Percentiles rank a stretch among this genome's conserved stretches.
Conservation (phyloP, 179 eudicot species). For the Carnegiea gigantea region DNA sequence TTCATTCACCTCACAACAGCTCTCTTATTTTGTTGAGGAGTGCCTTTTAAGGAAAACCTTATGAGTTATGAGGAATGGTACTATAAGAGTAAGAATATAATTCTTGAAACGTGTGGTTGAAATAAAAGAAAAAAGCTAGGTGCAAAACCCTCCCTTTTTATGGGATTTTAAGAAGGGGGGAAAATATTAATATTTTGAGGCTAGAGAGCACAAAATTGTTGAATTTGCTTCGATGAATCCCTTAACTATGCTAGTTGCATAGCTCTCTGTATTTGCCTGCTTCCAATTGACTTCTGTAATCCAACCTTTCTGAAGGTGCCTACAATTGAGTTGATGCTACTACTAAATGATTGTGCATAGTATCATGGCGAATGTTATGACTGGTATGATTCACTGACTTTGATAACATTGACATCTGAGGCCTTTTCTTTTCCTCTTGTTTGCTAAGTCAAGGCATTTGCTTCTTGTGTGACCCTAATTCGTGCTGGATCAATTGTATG, state of each 20-base stretch:
- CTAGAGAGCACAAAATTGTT: neutral
- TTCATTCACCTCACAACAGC: too few relatives aligned
- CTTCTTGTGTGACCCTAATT: neutral
- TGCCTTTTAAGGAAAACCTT: neutral
- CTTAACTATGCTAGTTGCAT: neutral
- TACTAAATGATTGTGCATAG: neutral
- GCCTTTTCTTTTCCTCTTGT: neutral
- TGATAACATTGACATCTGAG: conserved; percentile 1
- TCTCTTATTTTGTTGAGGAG: neutral
- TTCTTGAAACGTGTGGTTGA: neutral
- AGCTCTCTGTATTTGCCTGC: neutral
- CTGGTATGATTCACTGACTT: neutral
- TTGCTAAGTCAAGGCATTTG: too few relatives aligned
- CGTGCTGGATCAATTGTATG: neutral
- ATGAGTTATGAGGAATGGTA: neutral
- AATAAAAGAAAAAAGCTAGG: too few relatives aligned
- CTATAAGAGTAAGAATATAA: neutral
- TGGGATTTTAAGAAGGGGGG: neutral
- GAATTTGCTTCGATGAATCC: neutral
- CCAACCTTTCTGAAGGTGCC: conserved; percentile 1
- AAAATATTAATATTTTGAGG: neutral
- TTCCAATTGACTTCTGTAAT: neutral
- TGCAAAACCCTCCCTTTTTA: too few relatives aligned
- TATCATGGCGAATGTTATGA: neutral
- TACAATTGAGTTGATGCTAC: neutral